phyloP scores from a whole-genome alignment of 768 basidiomycete species.

The Agrocybe praecox region DNA sequence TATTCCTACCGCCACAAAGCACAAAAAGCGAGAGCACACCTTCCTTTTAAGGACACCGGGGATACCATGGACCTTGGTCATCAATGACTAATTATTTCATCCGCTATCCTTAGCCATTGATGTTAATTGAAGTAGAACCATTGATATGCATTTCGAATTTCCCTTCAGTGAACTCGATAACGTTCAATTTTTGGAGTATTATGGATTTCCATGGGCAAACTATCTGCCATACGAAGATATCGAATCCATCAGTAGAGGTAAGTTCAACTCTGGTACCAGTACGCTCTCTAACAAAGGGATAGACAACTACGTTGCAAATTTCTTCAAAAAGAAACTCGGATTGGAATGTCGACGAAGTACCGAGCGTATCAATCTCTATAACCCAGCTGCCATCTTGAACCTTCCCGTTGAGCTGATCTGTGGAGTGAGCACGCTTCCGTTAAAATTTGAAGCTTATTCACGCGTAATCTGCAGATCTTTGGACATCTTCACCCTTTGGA shows the following conservation, averaged over 20 bases:
- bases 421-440: neutral
- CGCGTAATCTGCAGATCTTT: neutral
- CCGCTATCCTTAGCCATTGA: too few species aligned
- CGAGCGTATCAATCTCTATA: neutral
- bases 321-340: neutral
- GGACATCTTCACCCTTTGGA: slow-evolving; percentile 3
- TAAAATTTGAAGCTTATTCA: neutral
- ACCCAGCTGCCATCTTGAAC: neutral
- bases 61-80: too few species aligned
- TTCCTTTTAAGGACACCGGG: too few species aligned
- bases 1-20: too few species aligned
- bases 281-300: neutral
- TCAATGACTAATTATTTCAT: too few species aligned
- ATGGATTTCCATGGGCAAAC: neutral
- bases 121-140: too few species aligned
- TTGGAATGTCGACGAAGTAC: neutral
- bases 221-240: neutral
- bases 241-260: neutral
- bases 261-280: neutral
- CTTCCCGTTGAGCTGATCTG: neutral
- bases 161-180: neutral
- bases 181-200: neutral
- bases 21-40: too few species aligned
- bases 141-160: neutral
- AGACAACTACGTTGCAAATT: neutral